A percentile compares a stretch with the other conserved stretches of the same genome.
These are phyloP conservation scores for Trichoderma atrobrunneum DNA, from an alignment of 2,329 filamentous ascomycete species.

Conservation along the genomic window DNA sequence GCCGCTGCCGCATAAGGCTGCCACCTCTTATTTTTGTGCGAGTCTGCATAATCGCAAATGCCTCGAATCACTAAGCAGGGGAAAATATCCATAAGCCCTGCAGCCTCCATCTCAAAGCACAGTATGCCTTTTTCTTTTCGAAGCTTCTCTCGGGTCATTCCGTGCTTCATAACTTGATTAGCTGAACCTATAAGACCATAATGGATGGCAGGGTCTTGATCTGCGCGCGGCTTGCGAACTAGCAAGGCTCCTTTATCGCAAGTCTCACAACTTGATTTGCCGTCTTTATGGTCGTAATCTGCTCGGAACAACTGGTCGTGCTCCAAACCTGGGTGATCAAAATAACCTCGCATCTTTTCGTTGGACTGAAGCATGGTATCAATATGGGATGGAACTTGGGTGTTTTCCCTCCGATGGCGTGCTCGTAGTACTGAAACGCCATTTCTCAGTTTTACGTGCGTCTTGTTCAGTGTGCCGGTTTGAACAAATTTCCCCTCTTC, in stretches of 20 bases:
- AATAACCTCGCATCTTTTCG: background rate
- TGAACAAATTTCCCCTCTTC: background rate
- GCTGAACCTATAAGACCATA: slow-evolving; percentile 29
- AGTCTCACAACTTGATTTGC: background rate
- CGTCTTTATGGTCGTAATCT: background rate
- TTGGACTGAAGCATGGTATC: background rate
- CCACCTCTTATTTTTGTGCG: slow-evolving; percentile 38
- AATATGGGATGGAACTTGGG: background rate
- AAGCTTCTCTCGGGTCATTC: slow-evolving; percentile 17
- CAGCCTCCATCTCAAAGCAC: slow-evolving; percentile 30
- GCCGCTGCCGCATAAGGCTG: slow-evolving; percentile 35
- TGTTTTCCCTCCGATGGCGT: background rate
- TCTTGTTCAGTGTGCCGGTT: background rate
- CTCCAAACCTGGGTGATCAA: background rate
- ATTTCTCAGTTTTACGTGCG: background rate
- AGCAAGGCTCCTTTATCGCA: background rate
- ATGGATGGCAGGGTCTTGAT: background rate
- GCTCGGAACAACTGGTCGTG: background rate
- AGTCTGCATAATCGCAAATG: slow-evolving; percentile 39
- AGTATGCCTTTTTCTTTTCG: background rate
- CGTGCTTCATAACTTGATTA: slow-evolving; percentile 25
- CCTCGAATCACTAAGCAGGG: slow-evolving; percentile 35
- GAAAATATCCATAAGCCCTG: slow-evolving; percentile 23
- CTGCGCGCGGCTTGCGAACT: background rate
- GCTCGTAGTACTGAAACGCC: background rate